phyloP scores from a whole-genome alignment of 805 yeast species.

The Ogataea minuta region DNA sequence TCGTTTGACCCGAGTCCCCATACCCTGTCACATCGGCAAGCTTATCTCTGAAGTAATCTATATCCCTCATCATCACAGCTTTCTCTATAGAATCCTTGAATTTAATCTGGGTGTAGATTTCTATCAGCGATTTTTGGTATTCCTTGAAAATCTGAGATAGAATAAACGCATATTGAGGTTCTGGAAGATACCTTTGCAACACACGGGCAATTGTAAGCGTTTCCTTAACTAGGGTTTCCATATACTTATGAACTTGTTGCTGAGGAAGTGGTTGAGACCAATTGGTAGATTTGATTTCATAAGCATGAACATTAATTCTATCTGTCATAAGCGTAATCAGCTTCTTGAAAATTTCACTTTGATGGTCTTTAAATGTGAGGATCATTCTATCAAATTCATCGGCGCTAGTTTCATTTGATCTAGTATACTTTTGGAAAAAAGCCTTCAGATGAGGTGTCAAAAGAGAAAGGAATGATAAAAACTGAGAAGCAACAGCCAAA shows the following conservation, averaged over 20 bases:
- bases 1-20: slow-evolving; percentile 58
- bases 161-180: slow-evolving; percentile 43
- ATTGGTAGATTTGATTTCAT: slow-evolving; percentile 44
- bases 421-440: slow-evolving; percentile 29
- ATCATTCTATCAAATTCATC: slow-evolving; percentile 40
- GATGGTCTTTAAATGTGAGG: slow-evolving; percentile 54
- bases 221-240: slow-evolving; percentile 65
- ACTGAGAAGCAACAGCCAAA: slow-evolving; percentile 63
- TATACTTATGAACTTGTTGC: slow-evolving; percentile 56
- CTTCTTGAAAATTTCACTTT: slow-evolving; percentile 59
- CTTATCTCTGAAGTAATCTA: slow-evolving; percentile 62
- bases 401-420: slow-evolving; percentile 33
- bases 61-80: slow-evolving; percentile 54
- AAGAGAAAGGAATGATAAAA: slow-evolving; percentile 48
- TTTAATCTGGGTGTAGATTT: slow-evolving; percentile 47
- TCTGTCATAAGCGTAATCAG: slow-evolving; percentile 71
- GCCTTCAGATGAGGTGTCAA: slow-evolving; percentile 37
- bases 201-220: slow-evolving; percentile 63
- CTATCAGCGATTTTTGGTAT: slow-evolving; percentile 55
- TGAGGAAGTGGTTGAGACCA: slow-evolving; percentile 47
- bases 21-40: slow-evolving; percentile 57
- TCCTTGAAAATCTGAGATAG: slow-evolving; percentile 53
- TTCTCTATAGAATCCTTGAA: slow-evolving; percentile 52
- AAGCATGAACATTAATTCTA: slow-evolving; percentile 51
- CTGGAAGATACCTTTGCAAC: slow-evolving; percentile 55